A percentile compares a stretch with the other conserved stretches of the same genome.
phyloP scores from a whole-genome alignment of 441 rosid species.

The Erodium texanum region DNA sequence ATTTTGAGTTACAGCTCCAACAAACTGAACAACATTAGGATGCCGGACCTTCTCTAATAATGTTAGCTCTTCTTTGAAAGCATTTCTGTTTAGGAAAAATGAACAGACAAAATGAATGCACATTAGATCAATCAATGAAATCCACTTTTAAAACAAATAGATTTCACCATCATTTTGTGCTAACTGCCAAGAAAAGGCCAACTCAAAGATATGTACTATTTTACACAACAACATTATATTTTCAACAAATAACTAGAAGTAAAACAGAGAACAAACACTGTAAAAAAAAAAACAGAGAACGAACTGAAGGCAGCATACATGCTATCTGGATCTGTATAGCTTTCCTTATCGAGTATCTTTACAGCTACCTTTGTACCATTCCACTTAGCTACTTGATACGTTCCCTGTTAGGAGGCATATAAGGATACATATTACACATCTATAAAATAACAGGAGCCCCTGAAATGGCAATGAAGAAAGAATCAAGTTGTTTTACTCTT shows the following conservation, averaged over 20 bases:
- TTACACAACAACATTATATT: not conserved
- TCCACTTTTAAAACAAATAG: not conserved
- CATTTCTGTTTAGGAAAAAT: constrained; percentile 43
- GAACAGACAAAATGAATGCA: not conserved
- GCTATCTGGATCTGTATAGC: constrained; percentile 59
- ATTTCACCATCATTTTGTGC: not conserved
- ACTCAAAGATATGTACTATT: not conserved
- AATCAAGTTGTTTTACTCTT: not conserved
- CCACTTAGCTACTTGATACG: constrained; percentile 96
- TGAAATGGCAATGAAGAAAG: not conserved
- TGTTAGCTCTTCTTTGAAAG: constrained; percentile 81
- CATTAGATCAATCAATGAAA: not conserved
- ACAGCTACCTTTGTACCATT: constrained; percentile 91
- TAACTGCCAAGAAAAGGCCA: not conserved
- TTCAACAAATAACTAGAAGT: not conserved
- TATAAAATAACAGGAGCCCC: not conserved
- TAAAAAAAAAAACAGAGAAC: not conserved
- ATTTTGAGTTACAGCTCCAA: constrained; percentile 97
- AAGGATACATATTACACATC: constrained; percentile 2
- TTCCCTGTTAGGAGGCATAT: constrained; percentile 49
- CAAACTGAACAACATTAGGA: constrained; percentile 96
- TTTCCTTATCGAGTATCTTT: constrained; percentile 81
- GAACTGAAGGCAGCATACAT: constrained; percentile 36
- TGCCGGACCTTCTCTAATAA: constrained; percentile 82
- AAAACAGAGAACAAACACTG: not conserved